Percentiles rank a stretch among this genome's conserved stretches.
These are phyloP conservation scores for Podila clonocystis DNA, from an alignment of 192 early-diverging fungal genomes.

Conservation along the genomic window DNA sequence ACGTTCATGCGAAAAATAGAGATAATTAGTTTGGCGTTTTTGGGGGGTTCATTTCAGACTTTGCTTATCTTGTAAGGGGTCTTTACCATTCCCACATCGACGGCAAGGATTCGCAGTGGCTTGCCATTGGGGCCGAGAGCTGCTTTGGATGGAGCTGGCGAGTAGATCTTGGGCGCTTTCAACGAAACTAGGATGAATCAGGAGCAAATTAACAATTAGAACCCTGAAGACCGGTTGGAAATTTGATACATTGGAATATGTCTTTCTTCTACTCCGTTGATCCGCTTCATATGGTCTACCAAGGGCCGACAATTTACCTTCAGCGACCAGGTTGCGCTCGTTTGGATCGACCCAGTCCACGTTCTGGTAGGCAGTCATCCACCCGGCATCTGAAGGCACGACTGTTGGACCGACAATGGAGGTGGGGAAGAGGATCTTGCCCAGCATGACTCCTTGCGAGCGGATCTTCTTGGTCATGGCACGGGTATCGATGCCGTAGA, in stretches of 20 bases:
- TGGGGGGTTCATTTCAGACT: too few species aligned
- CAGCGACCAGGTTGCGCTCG: slow-evolving; percentile 89
- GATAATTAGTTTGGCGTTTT: too few species aligned
- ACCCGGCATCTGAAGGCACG: slow-evolving; percentile 55
- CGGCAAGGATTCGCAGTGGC: slow-evolving; percentile 86
- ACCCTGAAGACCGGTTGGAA: too few species aligned
- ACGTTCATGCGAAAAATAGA: too few species aligned
- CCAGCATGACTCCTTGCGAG: slow-evolving; percentile 87
- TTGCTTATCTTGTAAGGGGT: too few species aligned
- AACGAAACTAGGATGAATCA: slow-evolving; percentile 65
- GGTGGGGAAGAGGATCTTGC: slow-evolving; percentile 91
- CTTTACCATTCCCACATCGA: slow-evolving; percentile 93
- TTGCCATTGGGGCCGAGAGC: slow-evolving; percentile 68
- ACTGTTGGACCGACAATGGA: slow-evolving; percentile 56
- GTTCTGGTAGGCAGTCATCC: slow-evolving; percentile 80
- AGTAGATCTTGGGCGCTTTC: slow-evolving; percentile 81
- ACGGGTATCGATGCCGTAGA: slow-evolving; percentile 96
- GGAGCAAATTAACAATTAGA: too few species aligned
- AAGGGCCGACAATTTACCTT: slow-evolving; percentile 42
- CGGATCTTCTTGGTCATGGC: slow-evolving; percentile 98
- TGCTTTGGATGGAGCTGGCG: slow-evolving; percentile 68
- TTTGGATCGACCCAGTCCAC: slow-evolving; percentile 97
- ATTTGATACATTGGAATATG: too few species aligned
- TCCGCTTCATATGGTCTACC: too few species aligned
- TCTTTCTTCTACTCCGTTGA: too few species aligned